phyloP scores from a whole-genome alignment of 139 green algal genomes.

The Chlorella sp. region DNA sequence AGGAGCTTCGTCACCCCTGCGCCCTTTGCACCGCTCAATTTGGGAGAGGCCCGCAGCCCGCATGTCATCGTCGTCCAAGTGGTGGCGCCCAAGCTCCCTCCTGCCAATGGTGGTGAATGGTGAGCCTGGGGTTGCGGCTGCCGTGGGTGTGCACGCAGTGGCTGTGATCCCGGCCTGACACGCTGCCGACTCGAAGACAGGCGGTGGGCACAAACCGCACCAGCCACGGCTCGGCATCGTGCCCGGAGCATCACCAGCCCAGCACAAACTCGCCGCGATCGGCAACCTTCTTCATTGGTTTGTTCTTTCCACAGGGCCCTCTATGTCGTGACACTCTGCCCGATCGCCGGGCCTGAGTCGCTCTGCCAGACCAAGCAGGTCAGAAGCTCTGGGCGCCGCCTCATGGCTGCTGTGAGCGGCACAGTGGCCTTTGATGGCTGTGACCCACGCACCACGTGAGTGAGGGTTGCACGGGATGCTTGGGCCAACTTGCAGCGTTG shows the following conservation, averaged over 20 bases:
- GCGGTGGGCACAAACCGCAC: too few relatives aligned
- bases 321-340: not conserved
- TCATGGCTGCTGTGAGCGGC: not conserved
- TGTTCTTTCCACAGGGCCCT: not conserved
- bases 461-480: too few relatives aligned
- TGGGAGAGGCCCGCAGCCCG: too few relatives aligned
- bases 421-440: not conserved
- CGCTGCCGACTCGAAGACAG: too few relatives aligned
- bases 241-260: too few relatives aligned
- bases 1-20: slow-evolving; percentile 2
- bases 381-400: not conserved
- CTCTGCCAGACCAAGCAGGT: not conserved
- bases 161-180: too few relatives aligned
- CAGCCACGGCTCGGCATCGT: too few relatives aligned
- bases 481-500: too few relatives aligned
- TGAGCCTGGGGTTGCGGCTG: not conserved
- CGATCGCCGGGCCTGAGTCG: not conserved
- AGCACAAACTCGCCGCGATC: too few relatives aligned
- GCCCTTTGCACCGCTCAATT: too few relatives aligned
- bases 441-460: not conserved
- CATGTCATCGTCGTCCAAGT: not conserved
- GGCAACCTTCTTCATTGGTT: too few relatives aligned
- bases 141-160: too few relatives aligned
- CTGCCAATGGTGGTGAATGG: not conserved
- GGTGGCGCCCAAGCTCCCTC: not conserved